These are phyloP conservation scores for Russula olivacea DNA, from an alignment of 768 basidiomycete species.

Conservation along the genomic window DNA sequence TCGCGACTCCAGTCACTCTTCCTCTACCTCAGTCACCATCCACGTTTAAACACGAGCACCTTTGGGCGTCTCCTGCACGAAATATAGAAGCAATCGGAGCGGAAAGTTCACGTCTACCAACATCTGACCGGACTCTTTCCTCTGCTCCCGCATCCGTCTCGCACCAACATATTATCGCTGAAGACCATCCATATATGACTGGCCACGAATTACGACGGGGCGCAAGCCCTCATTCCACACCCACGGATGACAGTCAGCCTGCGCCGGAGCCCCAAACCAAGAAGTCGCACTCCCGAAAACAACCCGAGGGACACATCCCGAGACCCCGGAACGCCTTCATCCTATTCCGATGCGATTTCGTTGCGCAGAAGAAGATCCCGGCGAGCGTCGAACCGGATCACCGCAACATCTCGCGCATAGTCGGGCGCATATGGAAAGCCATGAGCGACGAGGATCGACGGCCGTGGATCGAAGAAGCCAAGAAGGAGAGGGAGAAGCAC, in stretches of 20 bases:
- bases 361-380: slow-evolving; percentile 54
- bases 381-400: slow-evolving; percentile 55
- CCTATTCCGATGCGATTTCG: slow-evolving; percentile 69
- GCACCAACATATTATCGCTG: background rate
- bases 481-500: slow-evolving; percentile 43
- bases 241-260: background rate
- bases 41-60: slow-evolving; percentile 13
- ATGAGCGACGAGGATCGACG: slow-evolving; percentile 42
- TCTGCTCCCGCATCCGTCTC: background rate
- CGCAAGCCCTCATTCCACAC: background rate
- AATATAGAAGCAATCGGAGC: background rate
- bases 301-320: slow-evolving; percentile 52
- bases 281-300: slow-evolving; percentile 47
- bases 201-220: background rate
- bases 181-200: background rate
- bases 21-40: slow-evolving; percentile 2
- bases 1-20: background rate
- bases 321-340: slow-evolving; percentile 77
- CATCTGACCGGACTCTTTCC: background rate
- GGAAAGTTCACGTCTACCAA: background rate
- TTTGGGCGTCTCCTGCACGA: background rate
- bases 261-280: slow-evolving; percentile 20
- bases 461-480: slow-evolving; percentile 50
- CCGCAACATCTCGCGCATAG: slow-evolving; percentile 61
- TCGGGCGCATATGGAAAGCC: slow-evolving; percentile 58